Base-by-base conservation (phyloP, 495 filamentous ascomycete genomes). In the Penicillium lividum region DNA sequence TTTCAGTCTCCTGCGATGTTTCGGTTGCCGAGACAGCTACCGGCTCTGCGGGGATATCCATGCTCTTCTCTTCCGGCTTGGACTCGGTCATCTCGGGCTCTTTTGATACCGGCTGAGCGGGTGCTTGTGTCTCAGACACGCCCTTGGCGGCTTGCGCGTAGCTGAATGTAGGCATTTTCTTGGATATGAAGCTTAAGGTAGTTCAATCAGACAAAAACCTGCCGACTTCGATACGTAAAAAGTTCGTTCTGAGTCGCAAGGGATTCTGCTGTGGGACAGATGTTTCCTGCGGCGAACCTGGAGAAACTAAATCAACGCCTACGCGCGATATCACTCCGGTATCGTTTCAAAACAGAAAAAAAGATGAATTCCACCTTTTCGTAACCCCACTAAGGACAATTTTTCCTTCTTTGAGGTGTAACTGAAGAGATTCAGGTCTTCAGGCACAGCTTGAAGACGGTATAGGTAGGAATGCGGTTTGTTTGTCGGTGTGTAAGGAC, bases 101-200 rank as follows among this genome's bases (percentile, higher is more conserved):
- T 61, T 63, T 57, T 36, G 77, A 65, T 49, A 59, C 59, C 42
- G 72, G 60, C 66, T 74, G 72, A 65, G 79, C 63, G 42, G 75
- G 63, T 30, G 61, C 67, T 57, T 68, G 66, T 56, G 63, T 69
- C 47, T 80, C 63, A 54, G 84, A 74, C 57, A 84, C 80, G 63
- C 91, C 89, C 73, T 91, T 92, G 29, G 93, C 94, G 68, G 93
- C 93, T 80, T 96, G 92, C 56, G 93, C 93, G 75, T 98, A 98
- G 43, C 94, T 97, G 73, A 97, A 95, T 54, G 71, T 70, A 63
- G 76, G 59, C 61, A 63, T 63, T 36, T 52, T 49, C 18, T 62
- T 30, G 60, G 11, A 46, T 47, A 18, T 42, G 16, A 54, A 57
- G 54, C 65, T 67, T 54, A 61, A 58, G 22, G 54, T 59, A 57